A percentile compares a stretch with the other conserved stretches of the same genome.
Evolutionary conservation across 1,139 yeast species (phyloP).

Genomic region (Candida sanyaensis): DNA sequence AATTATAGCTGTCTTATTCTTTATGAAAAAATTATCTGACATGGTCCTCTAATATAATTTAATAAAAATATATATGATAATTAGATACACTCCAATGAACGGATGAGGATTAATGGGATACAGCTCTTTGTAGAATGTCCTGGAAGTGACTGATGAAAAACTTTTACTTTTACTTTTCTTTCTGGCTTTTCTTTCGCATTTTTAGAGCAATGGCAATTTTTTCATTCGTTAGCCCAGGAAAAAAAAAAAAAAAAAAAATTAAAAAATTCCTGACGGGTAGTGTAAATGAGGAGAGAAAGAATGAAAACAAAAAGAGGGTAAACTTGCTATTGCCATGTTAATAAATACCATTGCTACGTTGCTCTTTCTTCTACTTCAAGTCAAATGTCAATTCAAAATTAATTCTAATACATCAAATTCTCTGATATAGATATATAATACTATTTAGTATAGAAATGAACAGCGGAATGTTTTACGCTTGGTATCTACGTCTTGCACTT

Average conservation of each 20-base stretch:
- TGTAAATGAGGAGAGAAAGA: background rate
- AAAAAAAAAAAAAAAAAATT: background rate
- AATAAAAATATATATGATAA: background rate
- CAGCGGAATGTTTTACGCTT: constrained; percentile 9
- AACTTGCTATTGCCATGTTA: too few species aligned
- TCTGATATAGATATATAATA: too few species aligned
- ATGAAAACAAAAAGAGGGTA: too few species aligned
- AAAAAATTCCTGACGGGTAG: background rate
- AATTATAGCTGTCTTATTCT: constrained; percentile 60
- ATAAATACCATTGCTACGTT: too few species aligned
- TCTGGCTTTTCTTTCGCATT: background rate
- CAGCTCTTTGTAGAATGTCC: background rate
- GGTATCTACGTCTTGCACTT: constrained; percentile 37
- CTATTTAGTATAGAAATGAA: too few species aligned
- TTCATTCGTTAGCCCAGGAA: background rate
- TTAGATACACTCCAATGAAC: background rate
- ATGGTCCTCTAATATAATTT: background rate
- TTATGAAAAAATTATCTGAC: constrained; percentile 43
- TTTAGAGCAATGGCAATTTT: constrained; percentile 1
- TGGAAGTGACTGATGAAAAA: background rate
- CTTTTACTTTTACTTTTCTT: background rate
- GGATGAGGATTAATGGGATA: too few species aligned
- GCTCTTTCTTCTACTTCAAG: too few species aligned
- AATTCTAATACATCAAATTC: too few species aligned
- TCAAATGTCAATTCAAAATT: too few species aligned